A percentile compares a stretch with the other conserved stretches of the same genome.
phyloP scores from a whole-genome alignment of 371 early-diverging fungal genomes.

The Zychaea mexicana region DNA sequence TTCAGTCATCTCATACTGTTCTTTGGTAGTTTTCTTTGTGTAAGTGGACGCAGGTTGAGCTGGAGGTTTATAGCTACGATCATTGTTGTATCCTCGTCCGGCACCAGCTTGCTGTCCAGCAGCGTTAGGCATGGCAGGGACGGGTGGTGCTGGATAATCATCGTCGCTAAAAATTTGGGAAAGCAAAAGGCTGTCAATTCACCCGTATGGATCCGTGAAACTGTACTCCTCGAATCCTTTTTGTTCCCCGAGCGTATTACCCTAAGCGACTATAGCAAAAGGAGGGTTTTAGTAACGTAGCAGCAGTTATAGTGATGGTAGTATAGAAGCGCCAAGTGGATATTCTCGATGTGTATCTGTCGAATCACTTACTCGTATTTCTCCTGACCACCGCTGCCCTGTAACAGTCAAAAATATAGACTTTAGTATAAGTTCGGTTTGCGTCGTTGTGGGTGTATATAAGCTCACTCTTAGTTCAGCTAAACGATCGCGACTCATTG shows the following conservation, averaged over 20 bases:
- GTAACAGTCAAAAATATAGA: no score
- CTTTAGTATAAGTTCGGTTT: no score
- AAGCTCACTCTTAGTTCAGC: conserved; percentile 48
- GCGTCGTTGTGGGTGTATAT: no score
- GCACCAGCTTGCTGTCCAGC: conserved; percentile 26
- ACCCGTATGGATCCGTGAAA: no score
- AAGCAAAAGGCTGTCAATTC: background rate
- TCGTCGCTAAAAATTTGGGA: conserved; percentile 31
- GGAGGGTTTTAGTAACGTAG: no score
- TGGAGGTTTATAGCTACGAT: conserved; percentile 42
- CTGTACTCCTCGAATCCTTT: no score
- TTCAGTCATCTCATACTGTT: conserved; percentile 50
- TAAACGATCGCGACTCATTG: conserved; percentile 56
- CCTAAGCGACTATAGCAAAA: background rate
- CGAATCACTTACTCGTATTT: conserved; percentile 56
- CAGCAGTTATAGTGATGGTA: background rate
- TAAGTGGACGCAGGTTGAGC: conserved; percentile 42
- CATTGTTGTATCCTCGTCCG: conserved; percentile 28
- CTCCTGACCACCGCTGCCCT: conserved; percentile 26
- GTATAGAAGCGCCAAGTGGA: no score
- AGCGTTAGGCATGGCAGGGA: conserved; percentile 28
- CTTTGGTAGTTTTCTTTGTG: conserved; percentile 28
- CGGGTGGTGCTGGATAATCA: conserved; percentile 40
- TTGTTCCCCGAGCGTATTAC: no score
- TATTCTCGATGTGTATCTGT: no score